Base-by-base conservation (phyloP, 495 filamentous ascomycete species). In the Copromyces sp. region DNA sequence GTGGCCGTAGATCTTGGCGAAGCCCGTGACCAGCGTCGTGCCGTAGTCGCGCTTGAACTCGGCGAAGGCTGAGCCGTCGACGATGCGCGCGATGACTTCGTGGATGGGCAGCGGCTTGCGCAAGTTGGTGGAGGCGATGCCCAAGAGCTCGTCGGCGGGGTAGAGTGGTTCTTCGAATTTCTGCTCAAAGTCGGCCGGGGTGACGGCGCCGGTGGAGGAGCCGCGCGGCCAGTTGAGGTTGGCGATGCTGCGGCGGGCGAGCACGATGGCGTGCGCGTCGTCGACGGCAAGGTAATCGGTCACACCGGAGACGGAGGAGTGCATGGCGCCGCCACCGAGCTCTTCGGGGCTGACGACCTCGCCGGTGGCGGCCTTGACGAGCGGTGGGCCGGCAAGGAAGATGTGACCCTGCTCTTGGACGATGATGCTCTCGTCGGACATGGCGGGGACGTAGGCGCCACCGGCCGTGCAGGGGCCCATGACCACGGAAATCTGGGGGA, bases 401-500 rank as follows among this genome's bases (percentile, higher is more conserved):
- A 99, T 97, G 59, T 95, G 95, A 11, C 96, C 95, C 76, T 97
- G 94, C 39, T 94, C 92, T 76, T 92, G 88, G 45, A 99, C 95
- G 73, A 99, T 99, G 77, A 99, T 98, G 74, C 89, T 92, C 85
- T 98, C 95, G 78, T 98, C 96, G 72, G 92, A 95, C 95, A 99
- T 99, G 69, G 91, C 91, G 2, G 95, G 95, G 17, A 98, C 94
- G 80, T 99, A 99, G 32, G 95, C 95, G 39, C 95, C 95, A 70
- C 95, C 95, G 0, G 94, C 94, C 0, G 94, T 97, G 82, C 94
- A 98, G n/a, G 95, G 91, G 0, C 95, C 95, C 95, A 99, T 97
- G 37, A 99, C 95, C 3, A 98, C 93, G 3, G 93, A 90, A 73
- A 99, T 91, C 80, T 99, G 95, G 1, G 95, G 95, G 73, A 98